phyloP scores from a whole-genome alignment of 495 filamentous ascomycete genomes.

The Penicillium paradoxum region DNA sequence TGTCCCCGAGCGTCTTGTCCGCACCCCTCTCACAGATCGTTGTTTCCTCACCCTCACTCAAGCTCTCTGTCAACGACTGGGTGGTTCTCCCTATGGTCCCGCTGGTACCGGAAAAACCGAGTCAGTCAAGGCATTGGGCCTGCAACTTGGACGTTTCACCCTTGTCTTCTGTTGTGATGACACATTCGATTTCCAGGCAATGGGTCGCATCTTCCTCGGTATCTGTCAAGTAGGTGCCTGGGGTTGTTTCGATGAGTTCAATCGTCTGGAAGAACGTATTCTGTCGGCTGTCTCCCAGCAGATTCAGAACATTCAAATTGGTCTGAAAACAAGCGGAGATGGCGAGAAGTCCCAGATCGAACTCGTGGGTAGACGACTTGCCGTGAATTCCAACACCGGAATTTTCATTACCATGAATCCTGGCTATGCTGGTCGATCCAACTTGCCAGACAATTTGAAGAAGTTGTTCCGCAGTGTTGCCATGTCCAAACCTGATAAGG shows the following conservation, averaged over 20 bases:
- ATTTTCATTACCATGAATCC: slow-evolving; percentile 99
- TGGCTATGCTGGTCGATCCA: slow-evolving; percentile 95
- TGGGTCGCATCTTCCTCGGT: slow-evolving; percentile 98
- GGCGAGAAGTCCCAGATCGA: slow-evolving; percentile 85
- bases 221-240: slow-evolving; percentile 99
- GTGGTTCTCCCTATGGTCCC: slow-evolving; percentile 95
- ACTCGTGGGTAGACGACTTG: slow-evolving; percentile 80
- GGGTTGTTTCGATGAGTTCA: slow-evolving; percentile 99
- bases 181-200: slow-evolving; percentile 98
- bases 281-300: slow-evolving; percentile 97
- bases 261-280: slow-evolving; percentile 94
- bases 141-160: slow-evolving; percentile 95
- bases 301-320: slow-evolving; percentile 97
- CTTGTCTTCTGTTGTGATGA: slow-evolving; percentile 99
- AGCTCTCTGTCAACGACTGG: slow-evolving; percentile 88
- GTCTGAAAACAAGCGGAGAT: slow-evolving; percentile 72
- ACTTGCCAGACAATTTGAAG: slow-evolving; percentile 97
- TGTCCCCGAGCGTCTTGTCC: slow-evolving; percentile 89
- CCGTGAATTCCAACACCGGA: slow-evolving; percentile 85
- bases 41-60: slow-evolving; percentile 98
- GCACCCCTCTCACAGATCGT: slow-evolving; percentile 92
- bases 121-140: slow-evolving; percentile 94
- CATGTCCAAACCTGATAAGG: slow-evolving; percentile 99
- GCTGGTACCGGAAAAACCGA: slow-evolving; percentile 99
- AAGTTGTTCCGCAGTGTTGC: slow-evolving; percentile 98